Conservation (phyloP, 371 early-diverging fungal genomes). For the Mucor plumbeus region DNA sequence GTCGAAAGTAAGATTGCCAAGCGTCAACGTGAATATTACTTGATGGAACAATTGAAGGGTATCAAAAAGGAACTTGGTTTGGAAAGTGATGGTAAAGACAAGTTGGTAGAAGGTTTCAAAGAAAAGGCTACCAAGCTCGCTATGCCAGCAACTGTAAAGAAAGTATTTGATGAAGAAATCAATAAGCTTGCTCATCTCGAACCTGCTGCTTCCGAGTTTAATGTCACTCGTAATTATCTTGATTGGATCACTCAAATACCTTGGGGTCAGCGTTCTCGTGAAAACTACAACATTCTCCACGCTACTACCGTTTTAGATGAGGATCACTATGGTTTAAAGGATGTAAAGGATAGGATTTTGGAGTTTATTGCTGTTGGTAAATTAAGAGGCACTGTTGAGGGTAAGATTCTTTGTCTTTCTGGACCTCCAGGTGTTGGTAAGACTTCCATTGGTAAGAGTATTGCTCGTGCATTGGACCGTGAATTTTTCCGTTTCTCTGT, state of each 20-base stretch:
- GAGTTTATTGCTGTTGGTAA: slow-evolving; percentile 99
- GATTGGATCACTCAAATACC: slow-evolving; percentile 98
- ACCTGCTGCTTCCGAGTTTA: slow-evolving; percentile 96
- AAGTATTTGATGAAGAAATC: slow-evolving; percentile 97
- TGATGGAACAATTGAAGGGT: slow-evolving; percentile 98
- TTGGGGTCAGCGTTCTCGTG: slow-evolving; percentile 90
- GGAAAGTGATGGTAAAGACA: slow-evolving; percentile 97
- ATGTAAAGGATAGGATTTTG: slow-evolving; percentile 97
- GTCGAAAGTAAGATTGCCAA: slow-evolving; percentile 96
- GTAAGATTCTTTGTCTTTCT: slow-evolving; percentile 94
- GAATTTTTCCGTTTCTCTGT: slow-evolving; percentile 97
- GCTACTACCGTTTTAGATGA: slow-evolving; percentile 90
- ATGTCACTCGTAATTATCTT: slow-evolving; percentile 95
- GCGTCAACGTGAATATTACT: slow-evolving; percentile 94
- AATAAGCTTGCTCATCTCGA: slow-evolving; percentile 92
- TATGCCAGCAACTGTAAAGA: slow-evolving; percentile 90
- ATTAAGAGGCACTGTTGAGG: slow-evolving; percentile 92
- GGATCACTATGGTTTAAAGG: slow-evolving; percentile 98
- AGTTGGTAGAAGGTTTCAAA: slow-evolving; percentile 91
- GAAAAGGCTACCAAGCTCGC: slow-evolving; percentile 79
- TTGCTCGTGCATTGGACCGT: slow-evolving; percentile 92
- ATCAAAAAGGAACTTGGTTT: slow-evolving; percentile 97
- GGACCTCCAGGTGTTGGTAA: slow-evolving; percentile 99
- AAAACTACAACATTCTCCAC: slow-evolving; percentile 88
- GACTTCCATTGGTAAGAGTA: slow-evolving; percentile 96